Conservation (phyloP, 2,329 filamentous ascomycete species). For the Botryotinia calthae region DNA sequence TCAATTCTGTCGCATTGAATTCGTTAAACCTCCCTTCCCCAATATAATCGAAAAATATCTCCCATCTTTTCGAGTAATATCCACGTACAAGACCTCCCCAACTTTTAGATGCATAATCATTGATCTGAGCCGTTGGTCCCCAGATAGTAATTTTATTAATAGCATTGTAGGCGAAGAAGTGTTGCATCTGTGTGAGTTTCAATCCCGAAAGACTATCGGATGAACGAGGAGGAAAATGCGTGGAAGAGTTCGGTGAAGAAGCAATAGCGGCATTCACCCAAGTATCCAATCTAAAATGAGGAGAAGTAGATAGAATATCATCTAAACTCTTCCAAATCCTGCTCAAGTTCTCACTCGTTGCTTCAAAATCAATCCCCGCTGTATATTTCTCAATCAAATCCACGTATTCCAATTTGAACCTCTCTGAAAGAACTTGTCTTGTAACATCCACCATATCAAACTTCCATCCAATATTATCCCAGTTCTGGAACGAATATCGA, state of each 20-base stretch:
- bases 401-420: neutral
- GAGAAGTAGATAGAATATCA: neutral
- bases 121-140: conserved; percentile 48
- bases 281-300: conserved; percentile 8
- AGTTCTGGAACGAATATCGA: neutral
- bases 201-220: neutral
- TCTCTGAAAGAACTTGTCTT: neutral
- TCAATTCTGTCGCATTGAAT: neutral
- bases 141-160: conserved; percentile 52
- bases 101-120: conserved; percentile 49
- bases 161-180: conserved; percentile 43
- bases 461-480: neutral
- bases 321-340: neutral
- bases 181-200: neutral
- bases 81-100: conserved; percentile 48
- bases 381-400: neutral
- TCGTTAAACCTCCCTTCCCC: neutral
- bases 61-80: conserved; percentile 35
- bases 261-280: neutral
- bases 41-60: neutral
- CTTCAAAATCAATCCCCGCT: neutral
- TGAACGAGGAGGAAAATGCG: neutral
- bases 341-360: neutral
- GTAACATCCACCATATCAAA: conserved; percentile 10
- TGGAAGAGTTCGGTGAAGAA: neutral